A percentile compares a stretch with the other conserved stretches of the same genome.
Evolutionary conservation across 2,329 filamentous ascomycete genomes (phyloP).

Genomic region (Beauveria australis): DNA sequence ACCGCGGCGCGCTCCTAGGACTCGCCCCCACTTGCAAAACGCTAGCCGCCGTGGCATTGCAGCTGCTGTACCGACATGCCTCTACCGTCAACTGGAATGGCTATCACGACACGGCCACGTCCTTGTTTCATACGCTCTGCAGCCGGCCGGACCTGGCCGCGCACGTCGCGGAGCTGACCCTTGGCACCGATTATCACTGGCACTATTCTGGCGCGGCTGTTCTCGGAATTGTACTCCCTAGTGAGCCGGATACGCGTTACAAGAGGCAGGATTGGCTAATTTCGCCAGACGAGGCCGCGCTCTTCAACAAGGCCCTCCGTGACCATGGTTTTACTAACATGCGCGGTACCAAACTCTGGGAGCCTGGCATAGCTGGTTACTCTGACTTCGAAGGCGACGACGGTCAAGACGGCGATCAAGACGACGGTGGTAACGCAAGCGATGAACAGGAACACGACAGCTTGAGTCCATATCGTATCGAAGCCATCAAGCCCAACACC

Average conservation of each 20-base stretch:
- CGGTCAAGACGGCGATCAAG: too few relatives aligned
- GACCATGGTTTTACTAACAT: neutral
- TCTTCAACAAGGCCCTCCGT: neutral
- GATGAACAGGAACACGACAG: neutral
- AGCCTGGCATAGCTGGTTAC: too few relatives aligned
- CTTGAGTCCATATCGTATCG: neutral
- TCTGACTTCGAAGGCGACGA: too few relatives aligned
- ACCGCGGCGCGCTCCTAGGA: neutral
- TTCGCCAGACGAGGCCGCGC: neutral
- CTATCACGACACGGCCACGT: neutral
- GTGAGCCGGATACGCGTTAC: too few relatives aligned
- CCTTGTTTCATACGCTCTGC: neutral
- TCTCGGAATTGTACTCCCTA: too few relatives aligned
- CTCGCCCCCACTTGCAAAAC: neutral
- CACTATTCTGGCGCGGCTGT: neutral
- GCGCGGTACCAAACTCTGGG: too few relatives aligned
- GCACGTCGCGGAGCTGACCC: neutral
- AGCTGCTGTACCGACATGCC: neutral
- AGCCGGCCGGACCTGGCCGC: neutral
- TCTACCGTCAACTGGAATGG: neutral
- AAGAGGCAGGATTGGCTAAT: neutral
- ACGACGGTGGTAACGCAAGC: too few relatives aligned
- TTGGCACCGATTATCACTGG: neutral
- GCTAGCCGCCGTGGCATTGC: neutral
- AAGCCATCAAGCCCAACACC: neutral